Evolutionary conservation across 345 rosid genomes (phyloP).

Genomic region (Brassica nigra): DNA sequence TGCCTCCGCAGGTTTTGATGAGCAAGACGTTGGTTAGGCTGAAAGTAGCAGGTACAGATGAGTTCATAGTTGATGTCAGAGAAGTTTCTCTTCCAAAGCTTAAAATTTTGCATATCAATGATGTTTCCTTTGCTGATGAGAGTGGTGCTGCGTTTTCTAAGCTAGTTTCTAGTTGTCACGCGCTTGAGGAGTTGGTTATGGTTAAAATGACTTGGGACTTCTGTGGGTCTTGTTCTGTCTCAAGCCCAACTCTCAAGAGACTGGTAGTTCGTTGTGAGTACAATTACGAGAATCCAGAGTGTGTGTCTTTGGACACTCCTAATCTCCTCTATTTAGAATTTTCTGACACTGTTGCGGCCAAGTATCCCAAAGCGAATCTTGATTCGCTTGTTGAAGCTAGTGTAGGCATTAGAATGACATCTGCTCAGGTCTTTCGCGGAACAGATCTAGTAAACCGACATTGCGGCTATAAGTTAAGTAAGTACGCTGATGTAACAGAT

Average conservation of each 20-base stretch:
- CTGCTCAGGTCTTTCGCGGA: background rate
- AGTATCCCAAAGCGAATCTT: conserved; percentile 15
- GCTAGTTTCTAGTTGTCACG: conserved; percentile 21
- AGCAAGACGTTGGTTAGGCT: conserved; percentile 26
- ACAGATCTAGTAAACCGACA: conserved; percentile 14
- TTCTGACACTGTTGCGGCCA: conserved; percentile 4
- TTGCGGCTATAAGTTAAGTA: background rate
- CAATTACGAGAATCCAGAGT: conserved; percentile 4
- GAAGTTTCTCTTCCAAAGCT: conserved; percentile 26
- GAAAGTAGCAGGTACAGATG: conserved; percentile 15
- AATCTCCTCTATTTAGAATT: conserved; percentile 15
- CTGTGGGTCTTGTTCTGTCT: conserved; percentile 1
- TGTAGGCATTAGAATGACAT: conserved; percentile 16
- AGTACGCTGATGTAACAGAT: background rate
- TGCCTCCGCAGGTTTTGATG: conserved; percentile 17
- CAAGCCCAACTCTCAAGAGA: conserved; percentile 23
- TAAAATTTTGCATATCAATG: background rate
- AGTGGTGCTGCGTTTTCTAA: conserved; percentile 13
- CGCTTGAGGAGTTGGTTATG: conserved; percentile 28
- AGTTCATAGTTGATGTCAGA: background rate
- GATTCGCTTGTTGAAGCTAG: conserved; percentile 31
- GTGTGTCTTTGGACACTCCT: conserved; percentile 22
- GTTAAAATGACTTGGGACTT: background rate
- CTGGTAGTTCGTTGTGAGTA: background rate
- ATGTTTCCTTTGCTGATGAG: background rate